These are phyloP conservation scores for Cercospora janseana DNA, from an alignment of 2,329 filamentous ascomycete genomes.

Conservation along the genomic window DNA sequence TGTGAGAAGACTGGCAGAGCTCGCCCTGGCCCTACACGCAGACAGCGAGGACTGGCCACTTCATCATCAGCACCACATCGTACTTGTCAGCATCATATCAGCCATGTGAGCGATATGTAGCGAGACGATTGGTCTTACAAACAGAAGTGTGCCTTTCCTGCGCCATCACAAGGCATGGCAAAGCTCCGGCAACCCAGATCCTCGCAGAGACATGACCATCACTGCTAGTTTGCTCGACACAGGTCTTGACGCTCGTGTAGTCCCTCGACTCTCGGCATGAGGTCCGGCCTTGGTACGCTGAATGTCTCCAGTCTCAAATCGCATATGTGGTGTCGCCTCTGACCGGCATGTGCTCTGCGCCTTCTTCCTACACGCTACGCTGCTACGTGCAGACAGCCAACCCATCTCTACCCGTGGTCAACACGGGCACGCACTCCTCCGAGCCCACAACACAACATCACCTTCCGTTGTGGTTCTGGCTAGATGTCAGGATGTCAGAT, in stretches of 20 bases:
- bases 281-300: slow-evolving; percentile 30
- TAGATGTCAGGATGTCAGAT: slow-evolving; percentile 48
- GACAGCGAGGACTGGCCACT: slow-evolving; percentile 38
- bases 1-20: slow-evolving; percentile 26
- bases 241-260: slow-evolving; percentile 33
- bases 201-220: slow-evolving; percentile 18
- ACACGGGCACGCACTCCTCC: slow-evolving; percentile 43
- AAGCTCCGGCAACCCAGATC: slow-evolving; percentile 34
- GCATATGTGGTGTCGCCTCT: slow-evolving; percentile 2
- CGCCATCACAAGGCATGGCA: slow-evolving; percentile 29
- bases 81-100: slow-evolving; percentile 60
- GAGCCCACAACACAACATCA: slow-evolving; percentile 50
- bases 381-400: slow-evolving; percentile 40
- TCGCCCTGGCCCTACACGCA: slow-evolving; percentile 46
- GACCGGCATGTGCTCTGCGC: slow-evolving; percentile 48
- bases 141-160: slow-evolving; percentile 43
- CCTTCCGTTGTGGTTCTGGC: slow-evolving; percentile 52
- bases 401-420: slow-evolving; percentile 49
- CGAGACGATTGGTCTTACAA: slow-evolving; percentile 53
- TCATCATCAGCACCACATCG: slow-evolving; percentile 36
- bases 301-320: slow-evolving; percentile 9
- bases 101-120: slow-evolving; percentile 42
- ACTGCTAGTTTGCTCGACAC: slow-evolving; percentile 21
- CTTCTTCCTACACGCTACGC: slow-evolving; percentile 48
- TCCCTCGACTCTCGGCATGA: slow-evolving; percentile 16